Evolutionary conservation across 2,329 filamentous ascomycete species (phyloP), one percentile per base, ranked within the genome.

Genomic region (Aschersonia sp.): DNA sequence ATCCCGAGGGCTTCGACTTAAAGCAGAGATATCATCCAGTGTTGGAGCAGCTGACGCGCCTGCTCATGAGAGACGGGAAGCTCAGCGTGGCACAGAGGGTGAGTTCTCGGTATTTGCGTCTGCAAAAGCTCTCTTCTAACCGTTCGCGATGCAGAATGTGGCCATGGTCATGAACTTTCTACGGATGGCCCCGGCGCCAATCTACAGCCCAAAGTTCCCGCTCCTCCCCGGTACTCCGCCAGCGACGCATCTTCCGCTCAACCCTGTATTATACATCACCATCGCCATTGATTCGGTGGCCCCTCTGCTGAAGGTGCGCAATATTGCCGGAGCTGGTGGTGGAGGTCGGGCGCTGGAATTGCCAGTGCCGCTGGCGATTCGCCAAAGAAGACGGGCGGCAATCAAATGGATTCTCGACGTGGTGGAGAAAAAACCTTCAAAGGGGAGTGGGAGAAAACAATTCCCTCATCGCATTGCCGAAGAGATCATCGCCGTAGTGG

Each of bases 61-160:
- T 95, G 56, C 67, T 98, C 53, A 98, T 97, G 91, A 73, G 74
- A 57, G 78, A 97, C 65, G 92, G 92, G 56, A 94, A 96, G 72
- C 78, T 94, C 62, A 84, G 84, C 60, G 76, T 78, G 63, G 92
- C 92, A n/a, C 88, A 98, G 65, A 80, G 82, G 70, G 89, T 94
- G 40, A 43, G 40, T 29, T 29, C 28, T n/a, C 40, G 6, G 6
- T 43, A 29, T 20, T 10, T 3, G 7, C 6, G 28, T 3, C 28
- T 43, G 10, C 28, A 20, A 9, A 7, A 12, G 6, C n/a, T 43
- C 20, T 20, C 20, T 43, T 43, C 40, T 29, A 31, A 12, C 30
- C 12, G 28, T 10, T 1, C 28, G 20, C 9, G 30, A 31, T 30
- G 29, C 59, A 95, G 85, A 84, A 94, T 66, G 89, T 96, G 82